These are phyloP conservation scores for Starmerella riodocensis DNA, from an alignment of 805 yeast genomes.

Conservation along the genomic window DNA sequence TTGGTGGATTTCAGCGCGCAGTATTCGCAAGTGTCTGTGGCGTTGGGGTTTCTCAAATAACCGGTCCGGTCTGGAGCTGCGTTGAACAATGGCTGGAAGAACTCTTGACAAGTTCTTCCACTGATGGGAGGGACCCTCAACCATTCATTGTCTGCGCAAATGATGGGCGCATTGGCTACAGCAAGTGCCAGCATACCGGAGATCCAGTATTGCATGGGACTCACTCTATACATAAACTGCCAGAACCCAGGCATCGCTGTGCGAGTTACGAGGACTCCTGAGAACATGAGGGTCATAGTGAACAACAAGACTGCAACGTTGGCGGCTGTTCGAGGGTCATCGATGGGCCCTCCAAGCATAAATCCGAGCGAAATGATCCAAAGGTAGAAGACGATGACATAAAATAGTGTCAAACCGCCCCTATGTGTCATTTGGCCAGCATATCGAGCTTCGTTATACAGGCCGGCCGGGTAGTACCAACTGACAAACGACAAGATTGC, in stretches of 20 bases:
- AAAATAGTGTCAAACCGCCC: slow-evolving; percentile 40
- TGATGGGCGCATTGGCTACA: slow-evolving; percentile 39
- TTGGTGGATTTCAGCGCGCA: slow-evolving; percentile 32
- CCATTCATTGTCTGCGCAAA: slow-evolving; percentile 39
- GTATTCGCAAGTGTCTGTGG: slow-evolving; percentile 32
- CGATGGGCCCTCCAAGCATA: slow-evolving; percentile 44
- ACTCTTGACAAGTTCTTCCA: slow-evolving; percentile 54
- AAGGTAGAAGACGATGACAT: slow-evolving; percentile 37
- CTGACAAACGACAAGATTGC: slow-evolving; percentile 42
- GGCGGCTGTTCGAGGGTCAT: slow-evolving; percentile 55
- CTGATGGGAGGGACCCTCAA: slow-evolving; percentile 39
- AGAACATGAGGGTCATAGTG: slow-evolving; percentile 47
- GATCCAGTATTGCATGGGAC: slow-evolving; percentile 59
- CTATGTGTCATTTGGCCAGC: slow-evolving; percentile 36
- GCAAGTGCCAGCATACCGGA: slow-evolving; percentile 39
- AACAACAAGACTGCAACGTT: slow-evolving; percentile 44
- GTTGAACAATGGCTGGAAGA: slow-evolving; percentile 34
- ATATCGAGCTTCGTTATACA: slow-evolving; percentile 33
- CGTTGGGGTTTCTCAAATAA: slow-evolving; percentile 42
- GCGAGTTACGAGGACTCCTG: slow-evolving; percentile 54
- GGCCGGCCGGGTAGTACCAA: slow-evolving; percentile 38
- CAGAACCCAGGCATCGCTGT: slow-evolving; percentile 63
- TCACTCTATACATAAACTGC: slow-evolving; percentile 67
- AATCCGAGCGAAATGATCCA: slow-evolving; percentile 42
- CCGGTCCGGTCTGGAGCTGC: slow-evolving; percentile 33